Conservation (phyloP, 306 rosid genomes). For the Castanea mollissima region DNA sequence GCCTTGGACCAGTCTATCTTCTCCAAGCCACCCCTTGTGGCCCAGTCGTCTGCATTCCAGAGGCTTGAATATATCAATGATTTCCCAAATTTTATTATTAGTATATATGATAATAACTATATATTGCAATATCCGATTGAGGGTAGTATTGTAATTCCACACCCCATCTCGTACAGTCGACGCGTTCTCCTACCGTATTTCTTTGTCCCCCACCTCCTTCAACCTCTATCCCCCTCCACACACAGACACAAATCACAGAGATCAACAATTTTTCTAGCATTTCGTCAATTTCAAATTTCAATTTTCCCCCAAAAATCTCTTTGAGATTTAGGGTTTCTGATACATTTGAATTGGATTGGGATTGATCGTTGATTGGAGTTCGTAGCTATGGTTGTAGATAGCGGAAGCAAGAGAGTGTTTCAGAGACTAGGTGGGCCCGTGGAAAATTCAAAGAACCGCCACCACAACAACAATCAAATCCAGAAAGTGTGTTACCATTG, state of each 20-base stretch:
- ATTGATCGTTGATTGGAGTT: not conserved
- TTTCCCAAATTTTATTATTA: too few relatives aligned
- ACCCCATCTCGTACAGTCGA: not conserved
- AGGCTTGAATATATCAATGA: slow-evolving; percentile 59
- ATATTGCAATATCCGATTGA: too few relatives aligned
- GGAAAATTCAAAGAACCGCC: not conserved
- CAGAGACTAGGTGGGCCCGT: slow-evolving; percentile 54
- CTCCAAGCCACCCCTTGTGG: too few relatives aligned
- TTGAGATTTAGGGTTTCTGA: too few relatives aligned
- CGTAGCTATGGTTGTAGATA: slow-evolving; percentile 66
- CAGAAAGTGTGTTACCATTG: slow-evolving; percentile 87
- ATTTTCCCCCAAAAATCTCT: too few relatives aligned
- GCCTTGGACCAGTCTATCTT: slow-evolving; percentile 95
- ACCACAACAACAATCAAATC: slow-evolving; percentile 32
- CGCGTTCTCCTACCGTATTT: not conserved
- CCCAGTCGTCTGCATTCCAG: slow-evolving; percentile 99
- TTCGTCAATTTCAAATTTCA: too few relatives aligned
- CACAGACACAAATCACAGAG: too few relatives aligned
- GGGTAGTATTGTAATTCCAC: slow-evolving; percentile 20
- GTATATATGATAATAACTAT: too few relatives aligned
- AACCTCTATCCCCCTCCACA: too few relatives aligned
- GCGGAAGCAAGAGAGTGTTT: slow-evolving; percentile 77
- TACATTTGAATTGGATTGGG: too few relatives aligned
- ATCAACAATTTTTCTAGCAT: too few relatives aligned
- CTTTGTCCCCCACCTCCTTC: too few relatives aligned